These are phyloP conservation scores for Arthrobotrys megalospora DNA, from an alignment of 2,329 filamentous ascomycete genomes.

Conservation along the genomic window DNA sequence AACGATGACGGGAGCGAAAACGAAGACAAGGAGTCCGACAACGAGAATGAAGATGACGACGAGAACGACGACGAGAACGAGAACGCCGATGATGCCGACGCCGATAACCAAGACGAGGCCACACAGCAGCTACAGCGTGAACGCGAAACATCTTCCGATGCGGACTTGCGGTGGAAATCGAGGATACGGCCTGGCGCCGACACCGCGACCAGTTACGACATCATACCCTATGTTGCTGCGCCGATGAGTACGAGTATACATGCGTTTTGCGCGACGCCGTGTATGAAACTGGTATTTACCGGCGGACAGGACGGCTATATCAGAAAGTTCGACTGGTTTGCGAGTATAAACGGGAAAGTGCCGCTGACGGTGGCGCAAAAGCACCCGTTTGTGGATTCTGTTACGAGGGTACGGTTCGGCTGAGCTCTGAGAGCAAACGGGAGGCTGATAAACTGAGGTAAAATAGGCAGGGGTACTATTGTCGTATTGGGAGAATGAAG, in stretches of 20 bases:
- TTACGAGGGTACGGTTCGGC: slow-evolving; percentile 74
- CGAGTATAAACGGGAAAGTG: slow-evolving; percentile 94
- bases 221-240: slow-evolving; percentile 95
- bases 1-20: slow-evolving; percentile 66
- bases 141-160: slow-evolving; percentile 68
- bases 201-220: slow-evolving; percentile 87
- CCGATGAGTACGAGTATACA: slow-evolving; percentile 97
- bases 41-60: slow-evolving; percentile 66
- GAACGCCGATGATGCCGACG: slow-evolving; percentile 68
- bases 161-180: slow-evolving; percentile 70
- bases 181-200: slow-evolving; percentile 83
- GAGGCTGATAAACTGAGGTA: slow-evolving; percentile 12
- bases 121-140: slow-evolving; percentile 74
- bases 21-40: slow-evolving; percentile 65
- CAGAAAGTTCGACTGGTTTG: slow-evolving; percentile 94
- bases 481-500: slow-evolving; percentile 99
- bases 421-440: neutral
- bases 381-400: slow-evolving; percentile 97
- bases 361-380: slow-evolving; percentile 94
- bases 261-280: slow-evolving; percentile 88
- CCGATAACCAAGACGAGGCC: slow-evolving; percentile 73
- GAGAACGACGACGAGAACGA: slow-evolving; percentile 67
- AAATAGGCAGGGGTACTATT: slow-evolving; percentile 85
- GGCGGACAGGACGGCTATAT: slow-evolving; percentile 96
- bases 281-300: slow-evolving; percentile 94